Base-by-base conservation (phyloP, 106 monocot genomes). In the Alisma plantagoaquatica region DNA sequence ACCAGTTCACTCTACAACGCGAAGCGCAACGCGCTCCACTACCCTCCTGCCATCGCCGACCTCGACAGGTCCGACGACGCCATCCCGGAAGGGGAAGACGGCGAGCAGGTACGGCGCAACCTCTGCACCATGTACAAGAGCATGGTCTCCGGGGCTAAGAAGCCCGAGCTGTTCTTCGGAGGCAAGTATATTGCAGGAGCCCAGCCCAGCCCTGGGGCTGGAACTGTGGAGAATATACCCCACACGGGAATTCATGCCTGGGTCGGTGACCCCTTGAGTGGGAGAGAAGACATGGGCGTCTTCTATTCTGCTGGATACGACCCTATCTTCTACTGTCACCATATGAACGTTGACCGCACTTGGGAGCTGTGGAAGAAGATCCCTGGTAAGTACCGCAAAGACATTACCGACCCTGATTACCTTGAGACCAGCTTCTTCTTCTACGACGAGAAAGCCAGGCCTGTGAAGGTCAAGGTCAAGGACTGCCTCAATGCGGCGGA, bases 111-210 rank as follows among this genome's bases (percentile, higher is more conserved):
- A n/a, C n/a, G n/a, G n/a, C n/a, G n/a, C n/a, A n/a, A n/a, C n/a
- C n/a, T n/a, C n/a, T n/a, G n/a, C n/a, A n/a, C n/a, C n/a, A n/a
- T n/a, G n/a, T n/a, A n/a, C n/a, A n/a, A n/a, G n/a, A n/a, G n/a
- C n/a, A n/a, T n/a, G n/a, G n/a, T n/a, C n/a, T n/a, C n/a, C n/a
- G n/a, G n/a, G n/a, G n/a, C n/a, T n/a, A n/a, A n/a, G n/a, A n/a
- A n/a, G n/a, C n/a, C n/a, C n/a, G n/a, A n/a, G n/a, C n/a, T n/a
- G n/a, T n/a, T n/a, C n/a, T n/a, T n/a, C n/a, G n/a, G n/a, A n/a
- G n/a, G n/a, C n/a, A n/a, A 41, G 56, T 77, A 73, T 53, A 57
- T 71, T 3, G 67, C 70, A 29, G 81, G 86, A 0, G 64, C 33
- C 57, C 3, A 24, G 5, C 45, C 66, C 10, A 31, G n/a, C 17